A percentile compares a stretch with the other conserved stretches of the same genome.
Evolutionary conservation across 2,329 filamentous ascomycete species (phyloP).

Genomic region (Botrytis byssoidea): DNA sequence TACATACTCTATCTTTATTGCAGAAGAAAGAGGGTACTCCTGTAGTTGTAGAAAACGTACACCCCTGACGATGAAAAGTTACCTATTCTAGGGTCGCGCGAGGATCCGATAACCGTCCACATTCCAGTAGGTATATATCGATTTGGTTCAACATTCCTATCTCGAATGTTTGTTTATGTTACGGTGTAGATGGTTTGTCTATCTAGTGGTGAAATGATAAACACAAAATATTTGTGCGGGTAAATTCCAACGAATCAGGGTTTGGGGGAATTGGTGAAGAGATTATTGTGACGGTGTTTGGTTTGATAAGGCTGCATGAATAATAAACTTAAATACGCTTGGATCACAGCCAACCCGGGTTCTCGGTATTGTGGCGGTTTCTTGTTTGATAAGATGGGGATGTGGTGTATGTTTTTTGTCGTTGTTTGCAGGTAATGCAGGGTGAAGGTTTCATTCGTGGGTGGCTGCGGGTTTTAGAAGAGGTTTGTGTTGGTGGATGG

Average conservation of each 20-base stretch:
- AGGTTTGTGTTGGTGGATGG: not conserved
- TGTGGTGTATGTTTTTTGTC: too few relatives aligned
- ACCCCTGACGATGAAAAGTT: too few relatives aligned
- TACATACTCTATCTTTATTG: not conserved
- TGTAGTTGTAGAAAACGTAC: not conserved
- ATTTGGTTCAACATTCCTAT: not conserved
- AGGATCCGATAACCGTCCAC: not conserved
- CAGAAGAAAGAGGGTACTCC: not conserved
- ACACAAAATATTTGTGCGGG: not conserved
- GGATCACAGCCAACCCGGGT: too few relatives aligned
- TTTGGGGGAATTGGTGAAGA: not conserved
- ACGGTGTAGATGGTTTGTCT: not conserved
- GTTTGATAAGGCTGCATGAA: not conserved
- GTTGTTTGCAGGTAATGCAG: not conserved
- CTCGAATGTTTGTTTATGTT: not conserved
- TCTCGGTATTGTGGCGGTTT: too few relatives aligned
- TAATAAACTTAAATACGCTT: too few relatives aligned
- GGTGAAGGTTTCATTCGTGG: not conserved
- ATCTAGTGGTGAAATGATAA: not conserved
- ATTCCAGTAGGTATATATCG: not conserved
- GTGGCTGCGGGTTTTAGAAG: accelerated
- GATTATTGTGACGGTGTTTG: not conserved
- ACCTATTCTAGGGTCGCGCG: too few relatives aligned
- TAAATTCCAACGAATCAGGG: not conserved
- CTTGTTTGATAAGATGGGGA: too few relatives aligned